phyloP scores from a whole-genome alignment of 2,329 filamentous ascomycete genomes.

The Amauroascus niger region DNA sequence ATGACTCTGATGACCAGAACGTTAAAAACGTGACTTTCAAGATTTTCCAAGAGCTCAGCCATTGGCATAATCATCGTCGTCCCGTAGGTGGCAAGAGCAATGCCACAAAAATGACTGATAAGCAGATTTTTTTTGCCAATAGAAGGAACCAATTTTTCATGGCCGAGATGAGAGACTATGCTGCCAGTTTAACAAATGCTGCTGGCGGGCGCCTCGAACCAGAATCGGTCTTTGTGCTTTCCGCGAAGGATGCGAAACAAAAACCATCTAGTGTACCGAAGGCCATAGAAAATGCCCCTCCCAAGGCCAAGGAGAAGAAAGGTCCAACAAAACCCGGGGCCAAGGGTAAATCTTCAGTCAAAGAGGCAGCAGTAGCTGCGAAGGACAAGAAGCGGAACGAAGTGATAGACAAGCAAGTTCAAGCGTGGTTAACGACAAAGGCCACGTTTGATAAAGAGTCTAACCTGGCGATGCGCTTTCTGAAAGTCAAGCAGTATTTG shows the following conservation, averaged over 20 bases:
- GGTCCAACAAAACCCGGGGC: background rate
- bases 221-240: constrained; percentile 49
- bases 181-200: constrained; percentile 58
- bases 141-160: constrained; percentile 55
- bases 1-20: constrained; percentile 7
- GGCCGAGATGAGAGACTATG: constrained; percentile 58
- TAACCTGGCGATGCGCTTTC: constrained; percentile 39
- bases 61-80: constrained; percentile 29
- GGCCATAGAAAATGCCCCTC: constrained; percentile 15
- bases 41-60: constrained; percentile 26
- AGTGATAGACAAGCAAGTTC: constrained; percentile 16
- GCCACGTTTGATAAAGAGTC: constrained; percentile 38
- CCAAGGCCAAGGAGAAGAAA: constrained; percentile 16
- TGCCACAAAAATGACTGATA: constrained; percentile 16
- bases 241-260: constrained; percentile 15
- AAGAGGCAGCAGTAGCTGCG: constrained; percentile 12
- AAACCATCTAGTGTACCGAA: constrained; percentile 4
- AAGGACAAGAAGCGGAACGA: constrained; percentile 32
- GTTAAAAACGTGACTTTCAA: constrained; percentile 13
- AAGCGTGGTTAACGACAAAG: constrained; percentile 20
- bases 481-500: constrained; percentile 43
- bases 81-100: constrained; percentile 16
- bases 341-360: constrained; percentile 12
- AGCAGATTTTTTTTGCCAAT: constrained; percentile 32
- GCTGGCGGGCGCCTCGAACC: constrained; percentile 54